Evolutionary conservation across 2,329 filamentous ascomycete species (phyloP), one percentile per base, ranked within the genome.

Genomic region (Dactylonectria estremocensis): DNA sequence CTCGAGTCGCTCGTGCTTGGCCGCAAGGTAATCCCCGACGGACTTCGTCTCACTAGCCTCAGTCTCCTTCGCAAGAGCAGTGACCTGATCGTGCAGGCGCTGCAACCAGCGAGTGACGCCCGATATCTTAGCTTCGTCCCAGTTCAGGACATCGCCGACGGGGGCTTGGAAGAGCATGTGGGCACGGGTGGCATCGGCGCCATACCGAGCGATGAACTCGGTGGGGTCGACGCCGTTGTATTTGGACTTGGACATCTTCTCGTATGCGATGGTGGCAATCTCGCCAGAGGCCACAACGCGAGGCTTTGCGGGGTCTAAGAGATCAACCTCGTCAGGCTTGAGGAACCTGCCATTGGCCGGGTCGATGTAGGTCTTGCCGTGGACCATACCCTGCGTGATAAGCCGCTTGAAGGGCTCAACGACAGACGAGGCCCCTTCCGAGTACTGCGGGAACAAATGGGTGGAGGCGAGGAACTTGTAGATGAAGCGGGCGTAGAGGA

Each of bases 201-300:
- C 95, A 74, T 96, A 92, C 72, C 89, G 90, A 8, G 86, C 82
- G 64, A 96, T 93, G 70, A 92, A 93, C 0, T 83, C 85, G 0
- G 89, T 90, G 0, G 95, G 95, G 77, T 97, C 94, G 7, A 97
- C 93, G 28, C 95, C 95, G 77, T 97, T 97, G 82, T 96, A 87
- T 80, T 97, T 97, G 75, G 93, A 97, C 82, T 97, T 97, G 45
- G 93, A 96, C 95, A 97, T 97, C 78, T 97, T 97, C 79, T 97
- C 94, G 74, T 88, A 97, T 1, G 89, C 91, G 18, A 94, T 81
- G 31, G 83, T 87, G 1, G 92, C 89, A 0, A 77, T 75, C 54
- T 87, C 81, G 3, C 90, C 89, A 0, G 90, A 92, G 0, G 87
- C 85, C 18, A 85, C 85, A n/a, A 96, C 87, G 61, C 85, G 83